These are phyloP conservation scores for Orbilia quercus DNA, from an alignment of 2,329 filamentous ascomycete species.

Conservation along the genomic window DNA sequence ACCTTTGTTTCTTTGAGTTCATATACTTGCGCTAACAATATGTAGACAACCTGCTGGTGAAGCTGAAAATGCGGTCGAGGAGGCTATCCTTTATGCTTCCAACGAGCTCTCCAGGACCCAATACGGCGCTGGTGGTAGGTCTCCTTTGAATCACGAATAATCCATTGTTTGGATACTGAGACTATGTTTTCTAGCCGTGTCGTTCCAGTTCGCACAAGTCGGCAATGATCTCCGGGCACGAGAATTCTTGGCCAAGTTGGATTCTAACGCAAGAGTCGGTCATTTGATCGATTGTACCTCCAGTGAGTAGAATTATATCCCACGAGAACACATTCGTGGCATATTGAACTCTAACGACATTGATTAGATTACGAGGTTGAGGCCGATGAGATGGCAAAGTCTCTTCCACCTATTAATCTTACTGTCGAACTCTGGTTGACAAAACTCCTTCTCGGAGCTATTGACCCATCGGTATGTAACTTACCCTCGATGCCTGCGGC, in stretches of 20 bases:
- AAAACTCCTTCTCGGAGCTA: constrained; percentile 75
- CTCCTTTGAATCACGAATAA: neutral
- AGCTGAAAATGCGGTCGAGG: constrained; percentile 68
- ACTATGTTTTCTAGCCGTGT: constrained; percentile 63
- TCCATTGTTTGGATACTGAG: neutral
- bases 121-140: constrained; percentile 67
- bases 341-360: constrained; percentile 9
- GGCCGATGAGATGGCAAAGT: constrained; percentile 73
- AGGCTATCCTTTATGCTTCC: constrained; percentile 70
- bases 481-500: constrained; percentile 60
- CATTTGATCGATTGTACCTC: constrained; percentile 75
- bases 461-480: constrained; percentile 69
- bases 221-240: constrained; percentile 74
- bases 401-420: constrained; percentile 72
- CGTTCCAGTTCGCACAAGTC: constrained; percentile 77
- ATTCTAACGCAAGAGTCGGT: constrained; percentile 72
- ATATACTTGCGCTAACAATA: constrained; percentile 66
- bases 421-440: constrained; percentile 71
- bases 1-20: neutral
- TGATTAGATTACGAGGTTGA: constrained; percentile 74
- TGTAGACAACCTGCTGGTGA: constrained; percentile 75
- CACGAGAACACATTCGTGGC: neutral
- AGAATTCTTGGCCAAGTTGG: constrained; percentile 73
- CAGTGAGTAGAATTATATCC: constrained; percentile 66
- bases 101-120: constrained; percentile 66